Conservation (phyloP, 805 yeast species). For the Cyberlindnera nakhonratchasimensis region DNA sequence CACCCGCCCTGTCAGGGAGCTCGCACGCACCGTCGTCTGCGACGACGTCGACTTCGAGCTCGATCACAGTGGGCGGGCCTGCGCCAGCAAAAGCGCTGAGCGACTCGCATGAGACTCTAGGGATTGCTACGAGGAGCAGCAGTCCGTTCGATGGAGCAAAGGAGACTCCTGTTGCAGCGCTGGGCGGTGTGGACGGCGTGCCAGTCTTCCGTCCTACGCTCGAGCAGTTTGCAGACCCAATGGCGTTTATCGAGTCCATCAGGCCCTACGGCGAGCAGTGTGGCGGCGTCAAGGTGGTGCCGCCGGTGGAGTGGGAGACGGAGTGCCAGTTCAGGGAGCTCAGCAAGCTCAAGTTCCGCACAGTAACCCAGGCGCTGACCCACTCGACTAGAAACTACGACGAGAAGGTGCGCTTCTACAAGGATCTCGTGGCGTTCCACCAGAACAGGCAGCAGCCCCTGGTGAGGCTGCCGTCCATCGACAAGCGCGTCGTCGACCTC, state of each 20-base stretch:
- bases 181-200: not conserved
- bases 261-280: conserved; percentile 41
- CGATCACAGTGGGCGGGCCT: too few species aligned
- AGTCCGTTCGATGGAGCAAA: not conserved
- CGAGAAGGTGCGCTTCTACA: conserved; percentile 46
- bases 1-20: not conserved
- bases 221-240: conserved; percentile 55
- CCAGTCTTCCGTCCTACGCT: conserved; percentile 34
- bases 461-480: conserved; percentile 59
- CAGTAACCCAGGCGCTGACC: conserved; percentile 46
- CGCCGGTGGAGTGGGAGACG: conserved; percentile 43
- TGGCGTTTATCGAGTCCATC: conserved; percentile 46
- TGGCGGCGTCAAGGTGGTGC: conserved; percentile 67
- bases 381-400: conserved; percentile 38
- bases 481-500: conserved; percentile 62
- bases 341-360: conserved; percentile 48
- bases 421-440: conserved; percentile 43
- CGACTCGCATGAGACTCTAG: too few species aligned
- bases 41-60: not conserved
- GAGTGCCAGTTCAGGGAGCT: conserved; percentile 35
- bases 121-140: not conserved
- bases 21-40: not conserved
- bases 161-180: not conserved
- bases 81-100: too few species aligned
- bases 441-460: conserved; percentile 27